Percentiles rank a stretch among this genome's conserved stretches.
Evolutionary conservation across 2,329 filamentous ascomycete species (phyloP).

Genomic region (Coniochaeta ligniaria): DNA sequence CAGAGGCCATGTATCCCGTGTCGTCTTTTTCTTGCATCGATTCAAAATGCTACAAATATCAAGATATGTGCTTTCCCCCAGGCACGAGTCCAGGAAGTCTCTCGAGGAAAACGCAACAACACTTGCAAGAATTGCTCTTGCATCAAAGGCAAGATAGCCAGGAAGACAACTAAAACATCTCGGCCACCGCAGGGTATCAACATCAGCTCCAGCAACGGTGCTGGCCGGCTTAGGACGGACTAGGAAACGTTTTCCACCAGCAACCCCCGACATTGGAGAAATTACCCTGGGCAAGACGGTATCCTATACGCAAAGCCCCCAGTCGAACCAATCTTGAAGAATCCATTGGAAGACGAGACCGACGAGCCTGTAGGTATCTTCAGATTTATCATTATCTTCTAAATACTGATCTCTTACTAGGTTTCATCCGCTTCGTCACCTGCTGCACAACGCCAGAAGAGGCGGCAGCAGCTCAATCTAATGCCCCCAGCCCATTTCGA

Average conservation of each 20-base stretch:
- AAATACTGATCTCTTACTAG: too few species aligned
- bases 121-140: neutral
- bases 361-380: too few species aligned
- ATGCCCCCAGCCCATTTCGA: too few species aligned
- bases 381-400: too few species aligned
- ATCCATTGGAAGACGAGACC: too few species aligned
- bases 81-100: neutral
- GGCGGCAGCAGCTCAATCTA: too few species aligned
- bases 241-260: neutral
- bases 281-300: too few species aligned
- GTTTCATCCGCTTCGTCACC: too few species aligned
- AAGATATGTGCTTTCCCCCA: neutral
- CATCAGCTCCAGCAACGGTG: neutral
- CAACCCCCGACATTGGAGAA: too few species aligned
- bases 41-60: neutral
- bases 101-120: neutral
- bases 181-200: neutral
- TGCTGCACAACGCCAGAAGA: too few species aligned
- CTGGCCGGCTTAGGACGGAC: neutral
- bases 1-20: constrained; percentile 8
- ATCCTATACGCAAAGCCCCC: too few species aligned
- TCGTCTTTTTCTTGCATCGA: neutral
- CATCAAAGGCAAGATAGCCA: neutral
- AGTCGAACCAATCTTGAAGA: too few species aligned
- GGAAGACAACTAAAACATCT: neutral